These are phyloP conservation scores for Elaeis oleifera DNA, from an alignment of 202 grass and related monocot species.

Conservation along the genomic window DNA sequence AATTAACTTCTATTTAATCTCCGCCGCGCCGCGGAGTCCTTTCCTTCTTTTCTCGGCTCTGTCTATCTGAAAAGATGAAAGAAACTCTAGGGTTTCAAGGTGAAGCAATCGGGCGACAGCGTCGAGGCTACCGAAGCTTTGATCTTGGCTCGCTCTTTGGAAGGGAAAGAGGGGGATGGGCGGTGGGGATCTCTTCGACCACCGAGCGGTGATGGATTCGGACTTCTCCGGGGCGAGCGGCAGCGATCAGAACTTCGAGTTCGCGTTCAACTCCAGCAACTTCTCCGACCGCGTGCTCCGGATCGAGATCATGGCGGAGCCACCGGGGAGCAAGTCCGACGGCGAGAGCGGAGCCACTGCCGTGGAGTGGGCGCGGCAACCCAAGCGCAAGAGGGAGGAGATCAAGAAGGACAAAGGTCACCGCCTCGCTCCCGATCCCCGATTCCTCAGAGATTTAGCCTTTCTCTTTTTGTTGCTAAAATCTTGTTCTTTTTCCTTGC, in stretches of 20 bases:
- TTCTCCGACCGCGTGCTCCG: conserved; percentile 85
- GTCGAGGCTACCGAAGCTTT: too few species aligned
- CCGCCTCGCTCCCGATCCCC: too few species aligned
- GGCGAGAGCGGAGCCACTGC: conserved; percentile 38
- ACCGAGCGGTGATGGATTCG: conserved; percentile 49
- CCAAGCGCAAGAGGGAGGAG: conserved; percentile 67
- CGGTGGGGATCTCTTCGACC: conserved; percentile 23
- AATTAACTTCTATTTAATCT: too few species aligned
- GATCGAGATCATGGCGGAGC: conserved; percentile 72
- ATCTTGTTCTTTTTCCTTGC: too few species aligned
- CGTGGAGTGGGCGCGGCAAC: conserved; percentile 54
- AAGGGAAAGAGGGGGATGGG: conserved; percentile 2
- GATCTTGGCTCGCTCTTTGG: too few species aligned
- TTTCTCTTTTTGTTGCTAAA: too few species aligned
- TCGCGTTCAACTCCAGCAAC: conserved; percentile 92
- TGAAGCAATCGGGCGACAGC: too few species aligned
- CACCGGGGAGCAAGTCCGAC: conserved; percentile 26
- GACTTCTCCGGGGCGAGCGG: conserved; percentile 42
- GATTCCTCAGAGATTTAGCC: too few species aligned
- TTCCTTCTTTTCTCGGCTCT: too few species aligned
- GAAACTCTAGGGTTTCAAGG: too few species aligned
- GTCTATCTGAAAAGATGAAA: too few species aligned
- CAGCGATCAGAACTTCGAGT: conserved; percentile 65
- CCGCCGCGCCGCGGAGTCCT: too few species aligned
- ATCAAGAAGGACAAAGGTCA: conserved; percentile 66